Evolutionary conservation across 176 grass and related monocot genomes (phyloP).

Genomic region (Oryza nivara): DNA sequence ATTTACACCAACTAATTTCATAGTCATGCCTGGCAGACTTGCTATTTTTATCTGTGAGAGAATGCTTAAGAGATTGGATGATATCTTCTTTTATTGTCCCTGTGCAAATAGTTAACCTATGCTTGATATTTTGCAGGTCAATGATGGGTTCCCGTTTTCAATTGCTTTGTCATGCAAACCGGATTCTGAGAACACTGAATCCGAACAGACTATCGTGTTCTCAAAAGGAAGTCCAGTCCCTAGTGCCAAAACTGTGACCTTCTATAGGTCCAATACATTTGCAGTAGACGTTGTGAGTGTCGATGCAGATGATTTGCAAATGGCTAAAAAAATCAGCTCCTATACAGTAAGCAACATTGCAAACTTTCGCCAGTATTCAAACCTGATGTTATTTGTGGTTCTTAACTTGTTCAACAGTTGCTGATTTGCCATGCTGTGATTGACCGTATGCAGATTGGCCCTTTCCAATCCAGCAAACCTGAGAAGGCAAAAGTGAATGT

Average conservation of each 20-base stretch:
- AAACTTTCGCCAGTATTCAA: neutral
- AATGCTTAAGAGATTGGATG: too few species aligned
- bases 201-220: conserved; percentile 61
- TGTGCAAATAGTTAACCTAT: neutral
- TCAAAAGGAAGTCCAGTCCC: conserved; percentile 69
- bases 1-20: neutral
- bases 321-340: conserved; percentile 61
- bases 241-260: conserved; percentile 63
- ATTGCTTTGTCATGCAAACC: conserved; percentile 76
- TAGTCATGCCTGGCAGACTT: neutral
- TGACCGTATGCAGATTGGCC: conserved; percentile 63
- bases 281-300: conserved; percentile 65
- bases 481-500: conserved; percentile 78
- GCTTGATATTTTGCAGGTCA: conserved; percentile 54
- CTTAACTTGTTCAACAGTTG: neutral
- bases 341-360: conserved; percentile 56
- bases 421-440: conserved; percentile 22
- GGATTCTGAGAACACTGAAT: conserved; percentile 55
- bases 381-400: conserved; percentile 13
- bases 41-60: neutral
- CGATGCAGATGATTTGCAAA: conserved; percentile 21
- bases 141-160: conserved; percentile 80
- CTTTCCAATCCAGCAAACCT: conserved; percentile 71
- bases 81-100: neutral
- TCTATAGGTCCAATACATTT: conserved; percentile 68